phyloP scores from a whole-genome alignment of 2,329 filamentous ascomycete species.

The Colletotrichum neosansevieriae region DNA sequence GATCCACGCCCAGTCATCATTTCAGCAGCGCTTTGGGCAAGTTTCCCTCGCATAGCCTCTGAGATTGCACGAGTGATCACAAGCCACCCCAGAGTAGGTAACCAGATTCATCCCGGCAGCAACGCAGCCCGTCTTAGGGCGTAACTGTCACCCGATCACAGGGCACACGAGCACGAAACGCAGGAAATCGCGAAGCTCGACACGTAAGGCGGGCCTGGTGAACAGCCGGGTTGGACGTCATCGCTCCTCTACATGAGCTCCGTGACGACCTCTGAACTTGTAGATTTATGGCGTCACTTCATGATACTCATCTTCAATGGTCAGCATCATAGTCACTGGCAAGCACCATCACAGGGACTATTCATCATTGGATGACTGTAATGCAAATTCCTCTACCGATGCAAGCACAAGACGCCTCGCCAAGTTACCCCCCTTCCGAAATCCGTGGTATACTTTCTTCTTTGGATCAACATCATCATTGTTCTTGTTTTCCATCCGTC shows the following conservation, averaged over 20 bases:
- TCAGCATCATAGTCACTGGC: no score
- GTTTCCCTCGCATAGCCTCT: no score
- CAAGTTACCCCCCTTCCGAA: constrained; percentile 17
- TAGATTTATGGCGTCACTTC: no score
- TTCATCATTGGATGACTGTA: neutral
- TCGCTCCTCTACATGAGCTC: neutral
- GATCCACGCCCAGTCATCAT: no score
- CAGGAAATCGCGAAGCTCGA: constrained; percentile 9
- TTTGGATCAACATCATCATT: constrained; percentile 3
- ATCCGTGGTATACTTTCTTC: constrained; percentile 23
- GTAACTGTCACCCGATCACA: neutral
- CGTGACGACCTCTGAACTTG: no score
- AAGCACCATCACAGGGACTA: no score
- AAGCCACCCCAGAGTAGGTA: neutral
- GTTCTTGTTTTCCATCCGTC: constrained; percentile 6
- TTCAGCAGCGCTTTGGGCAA: no score
- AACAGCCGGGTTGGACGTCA: neutral
- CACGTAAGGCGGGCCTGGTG: neutral
- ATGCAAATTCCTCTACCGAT: constrained; percentile 24
- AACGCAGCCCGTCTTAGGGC: neutral
- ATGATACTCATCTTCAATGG: no score
- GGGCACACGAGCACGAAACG: constrained; percentile 30
- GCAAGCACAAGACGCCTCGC: constrained; percentile 38
- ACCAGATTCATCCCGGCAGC: neutral
- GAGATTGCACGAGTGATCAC: neutral